Percentiles rank a stretch among this genome's conserved stretches.
phyloP scores from a whole-genome alignment of 2,329 filamentous ascomycete genomes.

The Hymenotorrendiella dingleyae region DNA sequence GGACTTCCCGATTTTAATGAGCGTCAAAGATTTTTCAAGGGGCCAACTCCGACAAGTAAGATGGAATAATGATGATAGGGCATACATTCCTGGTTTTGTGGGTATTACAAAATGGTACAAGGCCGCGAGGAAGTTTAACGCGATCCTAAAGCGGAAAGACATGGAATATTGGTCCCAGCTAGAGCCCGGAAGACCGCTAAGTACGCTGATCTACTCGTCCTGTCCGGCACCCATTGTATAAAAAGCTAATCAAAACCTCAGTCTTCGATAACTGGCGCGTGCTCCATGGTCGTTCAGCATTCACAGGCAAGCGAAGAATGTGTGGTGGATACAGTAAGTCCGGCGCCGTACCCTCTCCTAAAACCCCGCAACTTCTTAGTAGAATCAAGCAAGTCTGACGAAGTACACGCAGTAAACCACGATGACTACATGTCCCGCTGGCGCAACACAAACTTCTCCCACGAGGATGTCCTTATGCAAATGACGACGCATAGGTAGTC shows the following conservation, averaged over 20 bases:
- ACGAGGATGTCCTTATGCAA: constrained; percentile 22
- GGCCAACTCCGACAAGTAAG: constrained; percentile 47
- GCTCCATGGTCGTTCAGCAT: constrained; percentile 77
- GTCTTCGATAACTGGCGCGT: constrained; percentile 98
- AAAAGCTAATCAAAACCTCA: constrained; percentile 27
- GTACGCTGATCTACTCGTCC: constrained; percentile 53
- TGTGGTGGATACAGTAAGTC: constrained; percentile 84
- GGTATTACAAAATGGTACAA: constrained; percentile 59
- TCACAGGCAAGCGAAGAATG: constrained; percentile 78
- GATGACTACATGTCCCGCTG: constrained; percentile 78
- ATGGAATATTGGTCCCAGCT: constrained; percentile 78
- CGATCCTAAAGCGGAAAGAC: constrained; percentile 57
- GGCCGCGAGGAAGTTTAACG: constrained; percentile 69
- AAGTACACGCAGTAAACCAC: constrained; percentile 57
- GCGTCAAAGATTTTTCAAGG: constrained; percentile 54
- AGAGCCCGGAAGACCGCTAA: constrained; percentile 67
- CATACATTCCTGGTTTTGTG: constrained; percentile 6
- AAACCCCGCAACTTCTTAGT: background rate
- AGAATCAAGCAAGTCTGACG: too few relatives aligned
- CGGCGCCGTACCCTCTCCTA: background rate
- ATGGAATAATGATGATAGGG: constrained; percentile 92
- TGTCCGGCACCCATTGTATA: too few relatives aligned
- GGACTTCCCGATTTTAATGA: too few relatives aligned
- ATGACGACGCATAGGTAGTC: too few relatives aligned
- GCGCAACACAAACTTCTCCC: constrained; percentile 60